phyloP scores from a whole-genome alignment of 352 stramenopile genomes.

The Phytophthora foliorum region DNA sequence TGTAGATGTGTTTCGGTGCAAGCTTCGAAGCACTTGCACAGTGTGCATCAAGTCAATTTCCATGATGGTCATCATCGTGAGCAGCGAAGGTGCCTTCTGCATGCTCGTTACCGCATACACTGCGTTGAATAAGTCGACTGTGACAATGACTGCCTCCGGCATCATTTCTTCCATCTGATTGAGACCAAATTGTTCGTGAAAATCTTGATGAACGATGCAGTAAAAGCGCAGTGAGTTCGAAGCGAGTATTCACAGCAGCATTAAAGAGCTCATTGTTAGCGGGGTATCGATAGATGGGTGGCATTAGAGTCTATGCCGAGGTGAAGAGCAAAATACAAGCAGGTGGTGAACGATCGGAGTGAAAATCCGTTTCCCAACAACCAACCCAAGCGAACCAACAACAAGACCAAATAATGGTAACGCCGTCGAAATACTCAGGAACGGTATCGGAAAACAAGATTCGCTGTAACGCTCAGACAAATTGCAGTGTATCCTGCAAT shows the following conservation, averaged over 20 bases:
- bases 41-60: not conserved
- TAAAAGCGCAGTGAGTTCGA: constrained; percentile 10
- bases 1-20: not conserved
- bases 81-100: not conserved
- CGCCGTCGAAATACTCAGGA: no score
- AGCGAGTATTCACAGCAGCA: not conserved
- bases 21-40: not conserved
- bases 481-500: not conserved
- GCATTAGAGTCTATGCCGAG: constrained; percentile 9
- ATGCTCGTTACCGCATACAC: not conserved
- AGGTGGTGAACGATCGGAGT: no score
- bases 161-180: not conserved
- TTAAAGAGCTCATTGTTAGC: constrained; percentile 25
- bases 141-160: not conserved
- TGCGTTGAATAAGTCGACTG: constrained; percentile 10
- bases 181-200: not conserved
- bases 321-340: no score
- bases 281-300: constrained; percentile 25
- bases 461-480: not conserved
- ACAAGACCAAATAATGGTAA: no score
- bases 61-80: constrained; percentile 11
- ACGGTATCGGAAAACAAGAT: no score
- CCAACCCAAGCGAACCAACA: no score
- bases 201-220: constrained; percentile 11
- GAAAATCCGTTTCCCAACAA: no score